Conservation (phyloP, 106 monocot genomes). For the Dioscorea zingiberensis region DNA sequence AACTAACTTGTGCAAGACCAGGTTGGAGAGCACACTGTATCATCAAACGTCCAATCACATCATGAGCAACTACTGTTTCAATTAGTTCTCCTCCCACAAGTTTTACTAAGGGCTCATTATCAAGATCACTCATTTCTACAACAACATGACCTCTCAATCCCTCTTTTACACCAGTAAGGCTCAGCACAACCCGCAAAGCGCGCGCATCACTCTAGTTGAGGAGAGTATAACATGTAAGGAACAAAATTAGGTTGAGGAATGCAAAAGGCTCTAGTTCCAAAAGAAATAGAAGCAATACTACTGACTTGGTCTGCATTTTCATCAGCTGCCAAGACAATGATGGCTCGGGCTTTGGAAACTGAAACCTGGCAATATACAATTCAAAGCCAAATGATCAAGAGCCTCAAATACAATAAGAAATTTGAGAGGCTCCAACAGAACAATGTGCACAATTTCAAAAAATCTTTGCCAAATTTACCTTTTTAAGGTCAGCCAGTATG, state of each 20-base stretch:
- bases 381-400: neutral
- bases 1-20: conserved; percentile 85
- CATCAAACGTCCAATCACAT: conserved; percentile 98
- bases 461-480: conserved; percentile 24
- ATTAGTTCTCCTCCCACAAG: conserved; percentile 89
- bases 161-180: conserved; percentile 95
- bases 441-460: no score
- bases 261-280: neutral
- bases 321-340: conserved; percentile 88
- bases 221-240: conserved; percentile 9
- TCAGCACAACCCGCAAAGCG: conserved; percentile 81
- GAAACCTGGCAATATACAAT: conserved; percentile 56
- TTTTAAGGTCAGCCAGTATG: conserved; percentile 93
- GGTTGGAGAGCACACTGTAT: conserved; percentile 95
- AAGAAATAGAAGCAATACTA: conserved; percentile 9
- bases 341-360: conserved; percentile 91
- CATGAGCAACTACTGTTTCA: conserved; percentile 98
- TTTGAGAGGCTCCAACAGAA: no score
- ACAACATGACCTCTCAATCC: conserved; percentile 86
- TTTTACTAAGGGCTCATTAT: conserved; percentile 92
- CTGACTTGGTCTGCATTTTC: conserved; percentile 90
- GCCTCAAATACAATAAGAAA: no score
- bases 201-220: conserved; percentile 75
- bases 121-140: conserved; percentile 92
- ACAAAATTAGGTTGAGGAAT: neutral